Evolutionary conservation across 768 basidiomycete species (phyloP).

Genomic region (Wakefieldia striispora): DNA sequence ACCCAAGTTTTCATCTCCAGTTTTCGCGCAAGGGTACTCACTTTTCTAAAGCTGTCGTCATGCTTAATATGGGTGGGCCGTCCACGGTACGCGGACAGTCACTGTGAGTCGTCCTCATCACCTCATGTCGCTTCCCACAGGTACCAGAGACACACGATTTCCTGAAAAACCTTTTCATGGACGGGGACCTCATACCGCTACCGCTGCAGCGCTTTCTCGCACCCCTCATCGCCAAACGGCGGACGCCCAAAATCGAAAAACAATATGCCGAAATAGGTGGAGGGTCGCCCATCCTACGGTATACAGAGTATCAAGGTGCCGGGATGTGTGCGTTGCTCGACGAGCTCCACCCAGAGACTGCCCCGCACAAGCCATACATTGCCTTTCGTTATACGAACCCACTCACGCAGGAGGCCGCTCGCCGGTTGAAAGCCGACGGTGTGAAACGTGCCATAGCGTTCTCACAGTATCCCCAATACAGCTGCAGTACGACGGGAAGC

Average conservation of each 20-base stretch:
- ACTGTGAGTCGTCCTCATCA: slow-evolving; percentile 1
- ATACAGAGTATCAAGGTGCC: slow-evolving; percentile 85
- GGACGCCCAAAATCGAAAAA: slow-evolving; percentile 90
- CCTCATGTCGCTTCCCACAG: slow-evolving; percentile 37
- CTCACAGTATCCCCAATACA: slow-evolving; percentile 98
- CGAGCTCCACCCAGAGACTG: slow-evolving; percentile 89
- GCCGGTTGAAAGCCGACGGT: slow-evolving; percentile 85
- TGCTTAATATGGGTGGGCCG: slow-evolving; percentile 99
- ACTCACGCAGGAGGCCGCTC: slow-evolving; percentile 78
- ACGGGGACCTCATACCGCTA: slow-evolving; percentile 90
- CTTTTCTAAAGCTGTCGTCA: slow-evolving; percentile 68
- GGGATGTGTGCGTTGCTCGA: slow-evolving; percentile 90
- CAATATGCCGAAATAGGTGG: slow-evolving; percentile 96
- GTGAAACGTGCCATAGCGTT: slow-evolving; percentile 93
- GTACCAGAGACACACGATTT: slow-evolving; percentile 92
- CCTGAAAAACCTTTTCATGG: slow-evolving; percentile 87
- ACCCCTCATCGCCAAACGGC: slow-evolving; percentile 82
- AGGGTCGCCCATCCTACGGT: slow-evolving; percentile 91
- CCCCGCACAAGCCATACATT: slow-evolving; percentile 94
- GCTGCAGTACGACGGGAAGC: slow-evolving; percentile 97
- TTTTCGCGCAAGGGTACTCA: slow-evolving; percentile 5
- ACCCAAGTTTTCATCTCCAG: not conserved
- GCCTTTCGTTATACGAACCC: slow-evolving; percentile 94
- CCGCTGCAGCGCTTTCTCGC: slow-evolving; percentile 89
- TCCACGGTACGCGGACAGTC: slow-evolving; percentile 62